Base-by-base conservation (phyloP, 164 flowering plant genomes). In the Annona cherimola region DNA sequence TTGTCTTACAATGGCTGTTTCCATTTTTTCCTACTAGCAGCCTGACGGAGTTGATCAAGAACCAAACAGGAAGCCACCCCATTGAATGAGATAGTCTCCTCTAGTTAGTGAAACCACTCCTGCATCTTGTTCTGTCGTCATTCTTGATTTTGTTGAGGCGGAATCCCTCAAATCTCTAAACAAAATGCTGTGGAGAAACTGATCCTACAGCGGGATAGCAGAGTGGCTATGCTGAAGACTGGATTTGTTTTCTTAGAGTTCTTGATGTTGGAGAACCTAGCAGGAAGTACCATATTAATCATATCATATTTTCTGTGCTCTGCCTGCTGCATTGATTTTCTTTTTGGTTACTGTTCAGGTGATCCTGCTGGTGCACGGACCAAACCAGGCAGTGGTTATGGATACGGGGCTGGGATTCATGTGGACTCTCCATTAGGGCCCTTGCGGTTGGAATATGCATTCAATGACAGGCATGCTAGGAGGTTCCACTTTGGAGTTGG, bases 351-450 rank as follows among this genome's bases (percentile, higher is more conserved):
- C 63, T 61, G 11, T 42, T 68, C 61, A 95, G 99, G 99, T 67
- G 99, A 95, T 80, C 99, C 99, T 67, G 99, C 98, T 42, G 98
- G 98, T 63, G 97, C 98, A 68, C 86, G 99, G 81, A 74, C 79
- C 54, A 95, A 93, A 78, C 92, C 98, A 71, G 98, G 99, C 68
- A 91, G 91, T 77, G 99, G 98, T 7, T 89, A 93, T 69, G 99
- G 99, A 42, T 90, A 87, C 73, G 97, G 97, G 55, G 76, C 87
- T 42, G 98, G 99, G 61, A 83, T 93, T 66, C 97, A 92, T 1
- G 89, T 95, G 62, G 95, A 91, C 66, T 95, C 97, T 39, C 97
- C 98, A 5, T 76, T 95, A 74, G 99, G 99, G 2, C 98, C 97
- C 73, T 78, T 95, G 45, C 88, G 98, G 39, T 87, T 95, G 50